phyloP scores from a whole-genome alignment of 2,329 filamentous ascomycete species.

The Verticillium klebahnii region DNA sequence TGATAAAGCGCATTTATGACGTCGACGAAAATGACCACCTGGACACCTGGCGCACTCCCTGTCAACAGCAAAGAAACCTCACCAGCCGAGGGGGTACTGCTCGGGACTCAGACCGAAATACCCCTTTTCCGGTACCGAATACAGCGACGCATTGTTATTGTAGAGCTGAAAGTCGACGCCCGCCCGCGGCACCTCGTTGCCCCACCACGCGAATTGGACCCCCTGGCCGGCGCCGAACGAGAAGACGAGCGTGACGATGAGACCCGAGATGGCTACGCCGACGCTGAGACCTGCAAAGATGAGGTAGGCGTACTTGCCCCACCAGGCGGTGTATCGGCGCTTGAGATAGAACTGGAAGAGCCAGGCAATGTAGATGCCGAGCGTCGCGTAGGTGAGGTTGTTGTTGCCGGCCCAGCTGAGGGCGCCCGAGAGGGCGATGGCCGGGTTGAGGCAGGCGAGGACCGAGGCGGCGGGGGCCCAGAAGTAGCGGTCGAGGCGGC shows the following conservation, averaged over 20 bases:
- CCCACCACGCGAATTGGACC: conserved; percentile 38
- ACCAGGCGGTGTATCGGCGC: conserved; percentile 33
- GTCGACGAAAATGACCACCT: too few species aligned
- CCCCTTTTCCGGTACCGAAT: conserved; percentile 8
- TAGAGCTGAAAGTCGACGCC: conserved; percentile 16
- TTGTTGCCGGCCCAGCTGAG: conserved; percentile 39
- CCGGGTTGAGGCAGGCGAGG: conserved; percentile 32
- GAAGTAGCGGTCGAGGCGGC: conserved; percentile 27
- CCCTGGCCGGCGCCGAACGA: conserved; percentile 14
- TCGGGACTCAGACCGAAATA: conserved; percentile 11
- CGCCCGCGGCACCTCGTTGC: conserved; percentile 24
- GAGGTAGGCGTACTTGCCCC: conserved; percentile 43
- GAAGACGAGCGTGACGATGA: conserved; percentile 32
- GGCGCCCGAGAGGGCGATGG: conserved; percentile 34
- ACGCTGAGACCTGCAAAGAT: conserved; percentile 36
- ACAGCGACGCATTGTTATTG: conserved; percentile 12
- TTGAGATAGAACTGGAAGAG: conserved; percentile 40
- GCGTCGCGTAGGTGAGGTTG: conserved; percentile 37
- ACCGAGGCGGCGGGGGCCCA: conserved; percentile 33
- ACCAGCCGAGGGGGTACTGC: conserved; percentile 12
- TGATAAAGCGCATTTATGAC: too few species aligned
- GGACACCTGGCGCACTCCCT: neutral
- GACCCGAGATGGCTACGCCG: conserved; percentile 34
- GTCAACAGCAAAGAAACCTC: neutral
- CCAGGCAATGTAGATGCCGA: conserved; percentile 33